phyloP scores from a whole-genome alignment of 2,329 filamentous ascomycete species.

The Neocucurbitaria cava region DNA sequence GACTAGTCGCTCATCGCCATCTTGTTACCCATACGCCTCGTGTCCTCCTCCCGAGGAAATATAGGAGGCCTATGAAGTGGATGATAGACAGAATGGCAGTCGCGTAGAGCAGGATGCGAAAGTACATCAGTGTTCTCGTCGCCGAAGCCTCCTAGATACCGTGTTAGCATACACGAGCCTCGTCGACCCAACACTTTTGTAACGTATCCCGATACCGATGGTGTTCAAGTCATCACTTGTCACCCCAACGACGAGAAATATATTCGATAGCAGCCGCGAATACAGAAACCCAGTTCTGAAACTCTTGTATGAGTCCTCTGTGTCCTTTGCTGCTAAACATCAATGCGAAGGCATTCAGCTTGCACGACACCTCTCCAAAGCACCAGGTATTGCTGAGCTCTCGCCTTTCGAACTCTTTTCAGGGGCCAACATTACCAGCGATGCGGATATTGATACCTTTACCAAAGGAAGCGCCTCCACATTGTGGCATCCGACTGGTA shows the following conservation, averaged over 20 bases:
- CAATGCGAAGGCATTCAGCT: no score
- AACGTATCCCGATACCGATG: constrained; percentile 11
- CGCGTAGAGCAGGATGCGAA: constrained; percentile 13
- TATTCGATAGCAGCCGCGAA: constrained; percentile 18
- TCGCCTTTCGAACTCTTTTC: no score
- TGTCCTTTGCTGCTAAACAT: not conserved
- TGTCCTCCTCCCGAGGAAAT: constrained; percentile 15
- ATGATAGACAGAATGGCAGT: constrained; percentile 16
- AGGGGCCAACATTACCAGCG: no score
- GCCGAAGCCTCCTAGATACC: constrained; percentile 6
- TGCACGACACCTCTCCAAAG: no score
- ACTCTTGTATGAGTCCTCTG: constrained; percentile 10
- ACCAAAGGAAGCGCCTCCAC: no score
- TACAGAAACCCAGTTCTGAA: constrained; percentile 17
- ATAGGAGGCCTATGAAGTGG: constrained; percentile 17
- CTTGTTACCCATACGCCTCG: not conserved
- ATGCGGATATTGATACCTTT: no score
- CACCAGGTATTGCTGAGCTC: no score
- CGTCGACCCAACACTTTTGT: not conserved
- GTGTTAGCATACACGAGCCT: not conserved
- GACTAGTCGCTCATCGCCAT: not conserved
- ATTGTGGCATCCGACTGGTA: no score
- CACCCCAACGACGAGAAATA: constrained; percentile 10
- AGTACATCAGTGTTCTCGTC: constrained; percentile 15
- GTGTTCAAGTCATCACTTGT: constrained; percentile 13